Base-by-base conservation (phyloP, 768 basidiomycete genomes). In the Polyporus arcularius region DNA sequence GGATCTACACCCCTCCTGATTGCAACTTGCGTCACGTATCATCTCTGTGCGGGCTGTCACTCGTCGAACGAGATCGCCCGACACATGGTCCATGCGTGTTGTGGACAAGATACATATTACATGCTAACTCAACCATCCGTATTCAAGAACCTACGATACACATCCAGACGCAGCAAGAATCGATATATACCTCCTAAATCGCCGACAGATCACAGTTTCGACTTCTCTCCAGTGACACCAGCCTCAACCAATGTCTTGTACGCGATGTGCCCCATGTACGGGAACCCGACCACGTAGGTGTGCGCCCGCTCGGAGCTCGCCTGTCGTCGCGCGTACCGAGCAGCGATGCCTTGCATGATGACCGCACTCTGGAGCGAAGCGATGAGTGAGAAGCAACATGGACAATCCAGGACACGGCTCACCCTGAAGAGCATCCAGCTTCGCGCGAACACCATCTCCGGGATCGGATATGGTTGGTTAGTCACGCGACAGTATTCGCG, bases 321-420 rank as follows among this genome's bases (percentile, higher is more conserved):
- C 73, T 97, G 94, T 18, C 92, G 85, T 28, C 88, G 81, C 1
- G 93, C 92, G 54, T 84, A 85, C 46, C 94, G 84, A 32, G 94
- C 94, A 1, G 94, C 91, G 63, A 97, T 94, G 4, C 94, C 94
- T 75, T 97, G 94, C 1, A 85, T 77, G 65, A 97, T 96, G 60
- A 96, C 81, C 0, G 92, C 81, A 28, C 90, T 73, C 90, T 90
- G 55, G 38, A 12, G 35, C 14, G 16, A 14, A 15, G 10, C 1
- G 40, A 11, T 38, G 14, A 9, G n/a, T 62, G 67, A 3, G 66
- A 52, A n/a, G 14, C 18, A 1, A 30, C 16, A 26, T 2, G 14
- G 35, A 16, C 39, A 3, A 18, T 50, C 32, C 15, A 42, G 48
- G 18, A 31, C n/a, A 74, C 11, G 35, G 11, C 84, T 63, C 67